Evolutionary conservation across 108 stramenopile species (phyloP), one percentile per base, ranked within the genome.

Genomic region (Parmales sp.): DNA sequence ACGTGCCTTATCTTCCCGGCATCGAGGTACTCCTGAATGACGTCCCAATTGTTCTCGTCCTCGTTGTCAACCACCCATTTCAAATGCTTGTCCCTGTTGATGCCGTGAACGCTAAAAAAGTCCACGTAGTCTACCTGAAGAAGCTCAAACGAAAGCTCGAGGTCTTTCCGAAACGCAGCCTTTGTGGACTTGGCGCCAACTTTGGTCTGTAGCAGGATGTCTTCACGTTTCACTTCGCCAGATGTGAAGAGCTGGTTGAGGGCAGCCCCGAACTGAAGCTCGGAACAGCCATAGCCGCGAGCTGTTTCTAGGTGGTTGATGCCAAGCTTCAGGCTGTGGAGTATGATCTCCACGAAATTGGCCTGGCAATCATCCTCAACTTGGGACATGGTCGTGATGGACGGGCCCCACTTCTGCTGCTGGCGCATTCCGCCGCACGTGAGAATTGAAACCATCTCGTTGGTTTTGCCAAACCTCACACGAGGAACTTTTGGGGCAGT

Each of bases 301-400:
- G 94, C 94, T 13, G 90, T 92, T 65, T 95, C 94, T 70, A 95
- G 88, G 74, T 95, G 94, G 74, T 89, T 92, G 38, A 92, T 80
- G 23, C 94, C 94, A 60, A 84, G 80, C 44, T 85, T 38, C 9
- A 90, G 69, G 0, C 92, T 84, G 19, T 80, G 67, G 11, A 65
- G 66, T 4, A 91, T 38, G 20, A 87, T 90, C 18, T 72, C 65
- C 3, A 86, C 79, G 19, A 93, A 65, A 74, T 89, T 90, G 29
- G 83, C 81, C 54, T 90, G 89, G 66, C 90, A 89, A 23, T 84
- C 86, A 19, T 45, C 43, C 3, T 78, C 68, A 4, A 92, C 77
- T 1, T 80, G 37, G 13, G 71, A 64, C 7, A 45, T 74, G 63
- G 75, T 41, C 29, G 72, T 72, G 50, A 74, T 64, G 26, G 45